Conservation (phyloP, 2,329 filamentous ascomycete species). For the Pseudovirgaria hyperparasitica region DNA sequence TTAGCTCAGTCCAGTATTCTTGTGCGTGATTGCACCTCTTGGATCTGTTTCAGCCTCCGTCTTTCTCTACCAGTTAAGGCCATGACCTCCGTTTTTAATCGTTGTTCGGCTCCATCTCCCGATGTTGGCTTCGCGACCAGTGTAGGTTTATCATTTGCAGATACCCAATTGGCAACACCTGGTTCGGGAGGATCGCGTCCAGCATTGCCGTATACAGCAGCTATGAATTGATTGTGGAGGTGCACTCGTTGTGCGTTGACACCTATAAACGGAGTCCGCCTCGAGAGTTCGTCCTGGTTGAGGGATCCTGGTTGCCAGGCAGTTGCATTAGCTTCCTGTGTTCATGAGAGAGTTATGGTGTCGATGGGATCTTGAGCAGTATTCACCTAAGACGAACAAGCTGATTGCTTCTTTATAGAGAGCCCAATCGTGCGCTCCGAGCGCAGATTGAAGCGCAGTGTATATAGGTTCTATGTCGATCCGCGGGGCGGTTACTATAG, state of each 20-base stretch:
- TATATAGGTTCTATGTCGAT: constrained; percentile 52
- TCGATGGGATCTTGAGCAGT: too few species aligned
- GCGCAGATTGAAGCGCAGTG: constrained; percentile 44
- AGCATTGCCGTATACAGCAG: constrained; percentile 46
- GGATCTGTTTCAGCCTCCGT: constrained; percentile 43
- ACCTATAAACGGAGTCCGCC: constrained; percentile 42
- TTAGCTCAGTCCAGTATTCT: neutral
- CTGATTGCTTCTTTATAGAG: constrained; percentile 47
- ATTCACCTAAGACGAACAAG: constrained; percentile 43
- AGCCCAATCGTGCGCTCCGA: constrained; percentile 44
- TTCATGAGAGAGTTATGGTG: neutral
- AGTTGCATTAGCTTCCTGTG: constrained; percentile 2
- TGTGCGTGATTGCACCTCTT: constrained; percentile 22
- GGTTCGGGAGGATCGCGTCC: constrained; percentile 48
- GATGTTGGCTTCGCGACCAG: constrained; percentile 55
- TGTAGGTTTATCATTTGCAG: constrained; percentile 59
- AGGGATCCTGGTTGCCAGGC: constrained; percentile 34
- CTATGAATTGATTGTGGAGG: constrained; percentile 49
- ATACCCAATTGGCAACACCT: constrained; percentile 51
- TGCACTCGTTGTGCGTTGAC: constrained; percentile 40
- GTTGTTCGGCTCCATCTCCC: constrained; percentile 49
- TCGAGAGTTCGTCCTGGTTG: constrained; percentile 48
- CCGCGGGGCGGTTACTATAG: constrained; percentile 41
- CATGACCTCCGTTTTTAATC: constrained; percentile 53
- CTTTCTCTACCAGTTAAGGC: constrained; percentile 46